phyloP scores from a whole-genome alignment of 2,329 filamentous ascomycete genomes.

The Beauveria sp. region DNA sequence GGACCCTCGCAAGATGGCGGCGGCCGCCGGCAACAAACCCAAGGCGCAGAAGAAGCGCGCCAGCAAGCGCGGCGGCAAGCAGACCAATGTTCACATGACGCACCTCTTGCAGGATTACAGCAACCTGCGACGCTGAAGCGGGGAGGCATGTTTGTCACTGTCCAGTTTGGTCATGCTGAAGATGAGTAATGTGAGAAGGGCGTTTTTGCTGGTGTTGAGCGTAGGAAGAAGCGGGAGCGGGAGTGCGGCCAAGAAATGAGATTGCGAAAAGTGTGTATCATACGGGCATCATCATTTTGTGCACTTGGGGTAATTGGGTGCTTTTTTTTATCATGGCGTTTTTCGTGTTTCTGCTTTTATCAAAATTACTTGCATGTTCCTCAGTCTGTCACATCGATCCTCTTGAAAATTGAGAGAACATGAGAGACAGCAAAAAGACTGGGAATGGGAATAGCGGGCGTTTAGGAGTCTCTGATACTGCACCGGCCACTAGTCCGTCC shows the following conservation, averaged over 20 bases:
- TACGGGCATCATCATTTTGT: background rate
- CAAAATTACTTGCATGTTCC: background rate
- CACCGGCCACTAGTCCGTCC: background rate
- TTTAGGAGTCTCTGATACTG: background rate
- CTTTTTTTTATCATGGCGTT: background rate
- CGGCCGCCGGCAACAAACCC: slow-evolving; percentile 42
- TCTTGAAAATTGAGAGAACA: background rate
- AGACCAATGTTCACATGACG: slow-evolving; percentile 82
- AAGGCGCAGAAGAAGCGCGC: slow-evolving; percentile 68
- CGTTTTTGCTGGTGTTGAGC: too few relatives aligned
- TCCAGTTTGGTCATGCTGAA: background rate
- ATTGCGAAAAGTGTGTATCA: background rate
- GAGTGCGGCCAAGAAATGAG: background rate
- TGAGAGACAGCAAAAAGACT: background rate
- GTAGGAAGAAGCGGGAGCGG: background rate
- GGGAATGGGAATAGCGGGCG: background rate
- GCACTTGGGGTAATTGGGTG: background rate
- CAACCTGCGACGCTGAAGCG: slow-evolving; percentile 33
- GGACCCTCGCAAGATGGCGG: slow-evolving; percentile 49
- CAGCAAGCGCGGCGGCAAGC: slow-evolving; percentile 63
- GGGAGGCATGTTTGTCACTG: background rate
- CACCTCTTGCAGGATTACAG: slow-evolving; percentile 70
- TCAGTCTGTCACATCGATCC: background rate
- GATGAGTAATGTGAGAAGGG: too few relatives aligned
- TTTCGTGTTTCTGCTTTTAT: background rate